Conservation (phyloP, 805 yeast species). For the Candida chauliodis region DNA sequence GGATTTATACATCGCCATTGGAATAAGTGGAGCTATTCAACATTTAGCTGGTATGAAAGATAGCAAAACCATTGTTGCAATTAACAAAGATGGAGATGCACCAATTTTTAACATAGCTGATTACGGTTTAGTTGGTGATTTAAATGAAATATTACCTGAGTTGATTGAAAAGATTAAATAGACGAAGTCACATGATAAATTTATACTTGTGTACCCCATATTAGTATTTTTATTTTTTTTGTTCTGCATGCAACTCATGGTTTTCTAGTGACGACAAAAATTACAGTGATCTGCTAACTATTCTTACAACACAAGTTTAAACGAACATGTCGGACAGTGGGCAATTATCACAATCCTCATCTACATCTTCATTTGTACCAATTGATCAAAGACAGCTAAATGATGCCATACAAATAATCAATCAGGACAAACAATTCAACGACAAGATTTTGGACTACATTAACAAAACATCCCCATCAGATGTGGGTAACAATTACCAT, state of each 20-base stretch:
- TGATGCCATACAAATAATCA: conserved; percentile 58
- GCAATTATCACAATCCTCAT: conserved; percentile 16
- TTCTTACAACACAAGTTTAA: background rate
- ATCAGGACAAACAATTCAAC: conserved; percentile 57
- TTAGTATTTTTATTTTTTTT: background rate
- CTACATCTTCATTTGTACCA: conserved; percentile 40
- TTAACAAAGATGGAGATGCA: conserved; percentile 91
- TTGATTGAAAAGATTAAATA: conserved; percentile 64
- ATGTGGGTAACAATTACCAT: conserved; percentile 73
- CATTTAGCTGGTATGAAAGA: conserved; percentile 99
- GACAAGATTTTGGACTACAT: conserved; percentile 31
- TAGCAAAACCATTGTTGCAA: conserved; percentile 87
- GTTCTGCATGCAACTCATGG: background rate
- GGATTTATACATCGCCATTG: conserved; percentile 87
- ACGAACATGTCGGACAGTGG: conserved; percentile 5
- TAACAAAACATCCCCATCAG: conserved; percentile 27
- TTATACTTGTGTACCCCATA: background rate
- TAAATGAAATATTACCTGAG: conserved; percentile 87
- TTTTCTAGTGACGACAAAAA: background rate
- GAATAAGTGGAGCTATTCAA: conserved; percentile 96
- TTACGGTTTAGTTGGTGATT: conserved; percentile 83
- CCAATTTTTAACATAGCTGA: conserved; percentile 93
- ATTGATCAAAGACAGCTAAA: conserved; percentile 21
- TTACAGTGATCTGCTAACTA: background rate
- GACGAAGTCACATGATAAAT: conserved; percentile 3